Conservation (phyloP, 2,329 filamentous ascomycete species). For the Davidsoniella neocaledoniae region DNA sequence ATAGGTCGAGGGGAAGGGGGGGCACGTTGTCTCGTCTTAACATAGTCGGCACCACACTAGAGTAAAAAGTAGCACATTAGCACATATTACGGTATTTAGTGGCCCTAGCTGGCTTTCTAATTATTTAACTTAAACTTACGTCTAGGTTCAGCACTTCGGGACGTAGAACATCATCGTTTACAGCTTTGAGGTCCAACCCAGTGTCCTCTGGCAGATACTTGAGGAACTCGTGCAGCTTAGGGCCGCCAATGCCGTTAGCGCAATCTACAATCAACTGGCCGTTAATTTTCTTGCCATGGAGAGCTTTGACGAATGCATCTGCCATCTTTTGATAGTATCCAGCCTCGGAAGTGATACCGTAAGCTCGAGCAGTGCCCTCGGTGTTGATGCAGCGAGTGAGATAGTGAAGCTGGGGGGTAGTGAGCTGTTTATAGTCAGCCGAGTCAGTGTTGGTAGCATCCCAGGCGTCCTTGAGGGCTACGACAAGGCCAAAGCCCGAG, state of each 20-base stretch:
- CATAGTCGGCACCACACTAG: constrained; percentile 85
- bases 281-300: constrained; percentile 57
- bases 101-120: background rate
- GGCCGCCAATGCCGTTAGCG: constrained; percentile 90
- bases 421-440: constrained; percentile 78
- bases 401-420: constrained; percentile 96
- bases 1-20: constrained; percentile 67
- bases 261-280: constrained; percentile 77
- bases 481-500: constrained; percentile 70
- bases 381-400: constrained; percentile 90
- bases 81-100: background rate
- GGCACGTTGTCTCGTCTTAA: constrained; percentile 90
- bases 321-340: constrained; percentile 93
- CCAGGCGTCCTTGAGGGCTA: constrained; percentile 63
- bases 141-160: constrained; percentile 80
- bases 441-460: constrained; percentile 57
- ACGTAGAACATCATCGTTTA: constrained; percentile 86
- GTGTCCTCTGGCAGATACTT: constrained; percentile 61
- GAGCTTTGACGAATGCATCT: constrained; percentile 67
- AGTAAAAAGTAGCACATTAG: background rate
- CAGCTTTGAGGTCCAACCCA: constrained; percentile 63
- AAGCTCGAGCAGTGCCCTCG: constrained; percentile 67
- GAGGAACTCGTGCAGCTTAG: constrained; percentile 72
- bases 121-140: constrained; percentile 30
- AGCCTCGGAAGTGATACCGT: constrained; percentile 73